A percentile compares a stretch with the other conserved stretches of the same genome.
Conservation (phyloP, 2,329 filamentous ascomycete genomes). For the Zarea fungicola region DNA sequence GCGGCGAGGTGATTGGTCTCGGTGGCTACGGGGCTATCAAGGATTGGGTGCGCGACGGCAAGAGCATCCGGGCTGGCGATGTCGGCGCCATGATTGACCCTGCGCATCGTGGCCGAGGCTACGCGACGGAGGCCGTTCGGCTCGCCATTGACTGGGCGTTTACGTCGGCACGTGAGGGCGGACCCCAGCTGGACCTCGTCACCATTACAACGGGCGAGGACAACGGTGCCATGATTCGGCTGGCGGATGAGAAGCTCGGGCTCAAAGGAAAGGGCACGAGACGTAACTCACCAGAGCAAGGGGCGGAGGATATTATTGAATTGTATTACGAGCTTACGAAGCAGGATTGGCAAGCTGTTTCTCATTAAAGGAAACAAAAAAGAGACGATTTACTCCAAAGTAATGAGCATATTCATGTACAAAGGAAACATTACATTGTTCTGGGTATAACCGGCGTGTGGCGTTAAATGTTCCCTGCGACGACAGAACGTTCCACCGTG, state of each 20-base stretch:
- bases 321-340: constrained; percentile 22
- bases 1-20: constrained; percentile 20
- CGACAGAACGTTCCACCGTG: no score
- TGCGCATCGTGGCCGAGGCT: constrained; percentile 20
- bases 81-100: constrained; percentile 24
- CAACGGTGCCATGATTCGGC: constrained; percentile 21
- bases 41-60: constrained; percentile 17
- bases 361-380: not conserved
- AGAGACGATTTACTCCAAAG: not conserved
- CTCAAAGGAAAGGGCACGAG: constrained; percentile 18
- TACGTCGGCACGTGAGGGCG: constrained; percentile 17
- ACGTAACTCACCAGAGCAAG: constrained; percentile 11
- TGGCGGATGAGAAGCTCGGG: constrained; percentile 21
- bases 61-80: constrained; percentile 20
- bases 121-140: constrained; percentile 22
- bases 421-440: not conserved
- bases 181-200: constrained; percentile 24
- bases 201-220: constrained; percentile 21
- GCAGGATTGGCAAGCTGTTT: constrained; percentile 16
- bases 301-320: constrained; percentile 16
- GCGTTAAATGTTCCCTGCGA: no score
- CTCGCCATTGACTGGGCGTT: constrained; percentile 25
- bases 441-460: not conserved
- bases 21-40: constrained; percentile 26
- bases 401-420: not conserved